These are phyloP conservation scores for Hippophae gyantsensis DNA, from an alignment of 306 rosid species.

Conservation along the genomic window DNA sequence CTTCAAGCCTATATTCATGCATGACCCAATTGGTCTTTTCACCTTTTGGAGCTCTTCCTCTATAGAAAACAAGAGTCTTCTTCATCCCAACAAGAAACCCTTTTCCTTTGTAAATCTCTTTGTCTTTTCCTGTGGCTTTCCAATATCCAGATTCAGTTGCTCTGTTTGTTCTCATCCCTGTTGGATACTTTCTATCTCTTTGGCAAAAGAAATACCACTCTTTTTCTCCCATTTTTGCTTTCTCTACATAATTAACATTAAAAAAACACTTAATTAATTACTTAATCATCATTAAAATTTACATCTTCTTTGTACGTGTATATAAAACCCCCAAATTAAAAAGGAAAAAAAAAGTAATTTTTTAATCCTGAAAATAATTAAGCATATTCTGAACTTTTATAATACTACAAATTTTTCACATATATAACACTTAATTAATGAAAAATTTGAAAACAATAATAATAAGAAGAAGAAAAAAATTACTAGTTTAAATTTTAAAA, in stretches of 20 bases:
- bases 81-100: conserved; percentile 78
- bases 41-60: conserved; percentile 92
- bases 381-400: too few species aligned
- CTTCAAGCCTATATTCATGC: conserved; percentile 87
- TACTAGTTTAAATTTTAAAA: too few species aligned
- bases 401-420: too few species aligned
- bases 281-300: too few species aligned
- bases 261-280: too few species aligned
- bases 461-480: too few species aligned
- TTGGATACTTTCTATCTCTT: conserved; percentile 88
- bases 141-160: conserved; percentile 90
- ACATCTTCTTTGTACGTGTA: background rate
- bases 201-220: conserved; percentile 91
- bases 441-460: background rate
- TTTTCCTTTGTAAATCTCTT: conserved; percentile 57
- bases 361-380: too few species aligned
- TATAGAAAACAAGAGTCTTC: conserved; percentile 87
- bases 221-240: conserved; percentile 92
- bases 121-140: conserved; percentile 96
- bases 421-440: too few species aligned
- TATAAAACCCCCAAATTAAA: background rate
- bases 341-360: too few species aligned
- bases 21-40: conserved; percentile 91
- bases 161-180: conserved; percentile 85
- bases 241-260: conserved; percentile 32